Percentiles rank a stretch among this genome's conserved stretches.
Evolutionary conservation across 2,329 filamentous ascomycete genomes (phyloP).

Genomic region (Neonectria magnoliae): DNA sequence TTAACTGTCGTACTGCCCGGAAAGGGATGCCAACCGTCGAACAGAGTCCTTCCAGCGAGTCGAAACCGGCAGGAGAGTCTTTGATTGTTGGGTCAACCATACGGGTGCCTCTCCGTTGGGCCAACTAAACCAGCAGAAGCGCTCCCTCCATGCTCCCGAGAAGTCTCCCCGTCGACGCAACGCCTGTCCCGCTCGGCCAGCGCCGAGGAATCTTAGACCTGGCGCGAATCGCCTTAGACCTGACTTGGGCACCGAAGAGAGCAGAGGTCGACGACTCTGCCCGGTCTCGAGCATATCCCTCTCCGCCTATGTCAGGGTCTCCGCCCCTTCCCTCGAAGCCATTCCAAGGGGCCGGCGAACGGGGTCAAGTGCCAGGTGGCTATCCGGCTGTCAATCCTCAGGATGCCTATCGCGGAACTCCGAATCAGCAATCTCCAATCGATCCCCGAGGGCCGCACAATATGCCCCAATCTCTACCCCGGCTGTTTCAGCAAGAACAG

Average conservation of each 20-base stretch:
- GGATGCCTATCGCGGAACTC: slow-evolving; percentile 60
- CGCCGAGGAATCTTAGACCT: slow-evolving; percentile 66
- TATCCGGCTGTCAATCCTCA: slow-evolving; percentile 56
- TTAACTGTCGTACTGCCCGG: slow-evolving; percentile 8
- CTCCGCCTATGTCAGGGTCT: slow-evolving; percentile 79
- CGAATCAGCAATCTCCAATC: slow-evolving; percentile 40
- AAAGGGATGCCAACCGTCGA: slow-evolving; percentile 18
- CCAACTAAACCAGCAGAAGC: slow-evolving; percentile 35
- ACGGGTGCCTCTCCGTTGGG: slow-evolving; percentile 29
- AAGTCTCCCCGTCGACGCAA: slow-evolving; percentile 54
- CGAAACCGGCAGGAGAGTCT: slow-evolving; percentile 8
- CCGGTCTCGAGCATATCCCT: slow-evolving; percentile 71
- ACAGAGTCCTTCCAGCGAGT: slow-evolving; percentile 14
- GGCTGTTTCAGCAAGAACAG: slow-evolving; percentile 43
- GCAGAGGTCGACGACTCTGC: slow-evolving; percentile 61
- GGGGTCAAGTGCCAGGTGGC: slow-evolving; percentile 56
- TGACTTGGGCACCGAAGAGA: slow-evolving; percentile 60
- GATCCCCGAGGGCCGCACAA: slow-evolving; percentile 38
- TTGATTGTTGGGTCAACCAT: slow-evolving; percentile 26
- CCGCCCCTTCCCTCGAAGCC: slow-evolving; percentile 68
- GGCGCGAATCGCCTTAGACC: slow-evolving; percentile 63
- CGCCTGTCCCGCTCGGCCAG: slow-evolving; percentile 63
- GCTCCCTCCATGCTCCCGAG: slow-evolving; percentile 65
- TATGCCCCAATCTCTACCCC: slow-evolving; percentile 40
- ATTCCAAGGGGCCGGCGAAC: slow-evolving; percentile 66